Evolutionary conservation across 2,329 filamentous ascomycete genomes (phyloP).

Genomic region (Beauveria bassiana): DNA sequence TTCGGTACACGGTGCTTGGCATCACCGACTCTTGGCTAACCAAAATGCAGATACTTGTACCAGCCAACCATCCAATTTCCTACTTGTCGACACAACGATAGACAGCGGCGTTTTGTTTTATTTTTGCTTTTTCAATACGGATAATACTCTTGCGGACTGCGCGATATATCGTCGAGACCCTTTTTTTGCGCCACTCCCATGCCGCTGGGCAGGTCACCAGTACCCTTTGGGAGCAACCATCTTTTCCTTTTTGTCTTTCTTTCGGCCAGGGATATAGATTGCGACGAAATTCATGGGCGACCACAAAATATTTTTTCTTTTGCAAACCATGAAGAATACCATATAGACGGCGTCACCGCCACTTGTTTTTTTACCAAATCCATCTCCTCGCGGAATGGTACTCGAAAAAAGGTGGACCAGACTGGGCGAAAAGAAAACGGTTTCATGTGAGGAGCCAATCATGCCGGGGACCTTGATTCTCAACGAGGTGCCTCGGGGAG

Average conservation of each 20-base stretch:
- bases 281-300: slow-evolving; percentile 4
- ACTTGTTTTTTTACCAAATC: slow-evolving; percentile 6
- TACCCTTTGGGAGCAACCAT: not conserved
- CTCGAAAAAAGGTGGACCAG: slow-evolving; percentile 3
- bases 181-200: not conserved
- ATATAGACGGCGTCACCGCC: slow-evolving; percentile 13
- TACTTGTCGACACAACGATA: slow-evolving; percentile 11
- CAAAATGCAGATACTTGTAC: not conserved
- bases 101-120: slow-evolving; percentile 9
- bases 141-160: not conserved
- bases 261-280: not conserved
- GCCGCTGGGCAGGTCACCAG: slow-evolving; percentile 1
- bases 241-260: not conserved
- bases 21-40: not conserved
- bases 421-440: not conserved
- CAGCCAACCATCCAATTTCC: not conserved
- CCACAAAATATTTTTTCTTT: not conserved
- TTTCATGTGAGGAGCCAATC: slow-evolving; percentile 2
- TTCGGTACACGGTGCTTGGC: too few relatives aligned
- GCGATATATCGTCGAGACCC: not conserved
- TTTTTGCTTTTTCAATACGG: not conserved
- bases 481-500: too few relatives aligned
- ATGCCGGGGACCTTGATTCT: not conserved
- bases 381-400: slow-evolving; percentile 13
- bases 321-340: not conserved